Percentiles rank a stretch among this genome's conserved stretches.
Evolutionary conservation across 1,284 basidiomycete genomes (phyloP).

Genomic region (Coniophora puteana): DNA sequence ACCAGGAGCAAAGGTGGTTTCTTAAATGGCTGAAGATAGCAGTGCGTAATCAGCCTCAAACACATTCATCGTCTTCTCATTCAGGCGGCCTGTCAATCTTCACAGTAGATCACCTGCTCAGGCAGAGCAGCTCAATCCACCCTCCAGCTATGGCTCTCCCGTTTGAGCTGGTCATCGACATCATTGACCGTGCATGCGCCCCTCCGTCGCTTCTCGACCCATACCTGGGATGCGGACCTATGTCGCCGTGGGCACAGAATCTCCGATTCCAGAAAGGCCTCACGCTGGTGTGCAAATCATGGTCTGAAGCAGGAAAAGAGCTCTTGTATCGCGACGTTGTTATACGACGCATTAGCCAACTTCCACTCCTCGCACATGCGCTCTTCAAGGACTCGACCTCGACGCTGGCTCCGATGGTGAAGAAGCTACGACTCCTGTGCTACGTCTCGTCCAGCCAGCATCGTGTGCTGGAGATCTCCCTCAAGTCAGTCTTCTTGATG

Average conservation of each 20-base stretch:
- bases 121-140: no score
- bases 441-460: no score
- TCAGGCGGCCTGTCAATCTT: no score
- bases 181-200: background rate
- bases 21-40: no score
- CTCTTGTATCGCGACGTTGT: background rate
- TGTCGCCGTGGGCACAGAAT: constrained; percentile 1
- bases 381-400: constrained; percentile 1
- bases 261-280: constrained; percentile 1
- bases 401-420: background rate
- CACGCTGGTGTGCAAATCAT: constrained; percentile 2
- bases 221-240: constrained; percentile 3
- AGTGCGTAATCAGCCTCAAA: no score
- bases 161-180: constrained; percentile 3
- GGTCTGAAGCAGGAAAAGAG: background rate
- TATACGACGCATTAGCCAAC: constrained; percentile 1
- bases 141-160: no score
- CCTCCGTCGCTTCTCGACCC: constrained; percentile 1
- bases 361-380: constrained; percentile 1
- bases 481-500: no score
- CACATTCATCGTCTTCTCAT: no score
- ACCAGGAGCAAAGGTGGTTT: no score
- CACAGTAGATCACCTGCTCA: no score
- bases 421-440: background rate
- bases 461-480: no score